Base-by-base conservation (phyloP, 2,329 filamentous ascomycete genomes). In the Coniochaeta ligniaria region DNA sequence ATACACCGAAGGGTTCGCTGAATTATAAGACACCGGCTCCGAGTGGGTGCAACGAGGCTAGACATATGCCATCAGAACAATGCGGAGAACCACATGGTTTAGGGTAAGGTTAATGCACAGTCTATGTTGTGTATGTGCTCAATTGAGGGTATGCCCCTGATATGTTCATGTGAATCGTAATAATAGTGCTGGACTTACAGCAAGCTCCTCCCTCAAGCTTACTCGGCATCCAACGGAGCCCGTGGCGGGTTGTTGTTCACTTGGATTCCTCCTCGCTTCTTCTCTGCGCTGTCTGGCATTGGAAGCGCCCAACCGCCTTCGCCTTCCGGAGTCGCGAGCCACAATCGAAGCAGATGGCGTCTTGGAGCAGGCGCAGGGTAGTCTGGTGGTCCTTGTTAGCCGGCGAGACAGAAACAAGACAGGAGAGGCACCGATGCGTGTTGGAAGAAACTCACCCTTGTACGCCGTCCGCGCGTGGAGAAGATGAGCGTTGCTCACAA, bases 261-360 rank as follows among this genome's bases (percentile, higher is more conserved):
- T 76, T 96, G 92, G 65, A 96, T 91, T 0, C 92, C 92, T 8
- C 91, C 91, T 20, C 92, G 82, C 83, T 96, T 96, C 83, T 90
- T 91, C 80, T 95, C 89, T 60, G 83, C 78, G 60, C 84, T 89
- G 73, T 96, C 92, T 67, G 85, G 87, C 76, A 93, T 94, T 1
- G 92, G 92, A 73, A 96, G 74, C 58, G 83, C 86, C 92, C 92
- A 96, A 0, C 92, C 92, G 2, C 91, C 92, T 73, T 96, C 92
- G 24, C 75, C 80, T 75, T 94, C 89, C 0, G 92, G 91, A 2
- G 90, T 92, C 12, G 90, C 87, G 60, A 96, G 76, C 92, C 92
- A 96, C 65, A 96, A 76, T 54, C 92, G 81, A 80, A 96, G 89
- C 28, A 96, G 76, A 70, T 96, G 92, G 54, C 92, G 81, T 38